Base-by-base conservation (phyloP, 768 basidiomycete species). In the Podaxis carcinomalis region DNA sequence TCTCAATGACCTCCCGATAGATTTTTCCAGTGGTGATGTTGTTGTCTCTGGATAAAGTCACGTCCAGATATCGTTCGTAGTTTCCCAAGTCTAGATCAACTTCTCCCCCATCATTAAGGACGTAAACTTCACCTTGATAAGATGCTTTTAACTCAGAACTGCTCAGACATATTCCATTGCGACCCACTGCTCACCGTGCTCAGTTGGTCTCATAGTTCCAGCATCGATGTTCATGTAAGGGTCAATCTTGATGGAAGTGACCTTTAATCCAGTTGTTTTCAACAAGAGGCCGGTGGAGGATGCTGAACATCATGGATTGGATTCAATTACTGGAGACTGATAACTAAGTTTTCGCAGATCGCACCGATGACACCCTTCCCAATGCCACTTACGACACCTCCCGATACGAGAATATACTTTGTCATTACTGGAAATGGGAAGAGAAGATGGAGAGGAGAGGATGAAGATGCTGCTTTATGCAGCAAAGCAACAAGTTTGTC, bases 201-300 rank as follows among this genome's bases (percentile, higher is more conserved):
- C 96, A 14, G 95, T 96, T 13, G 96, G 96, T 53, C 93, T 83
- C 96, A 99, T 99, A 19, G 96, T 98, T 37, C 96, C 96, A 23
- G 96, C 96, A 81, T 99, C 96, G 68, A 99, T 98, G 77, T 99
- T 99, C 96, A 99, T 98, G 68, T 99, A 99, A 13, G 96, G 96
- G 73, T 99, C 96, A 69, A 99, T 98, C 78, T 99, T 99, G 82
- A 99, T 98, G 10, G 96, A 92, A 6, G 96, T 99, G 67, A 98
- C 96, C 78, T 95, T 97, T 63, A 97, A 81, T 51, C 96, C 96
- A 39, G 89, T 87, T 47, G 93, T 98, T 77, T 98, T 98, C 72
- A 99, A 81, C 55, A 98, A 83, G 55, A 98, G 80, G 62, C 96
- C 96, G 4, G 96, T 98, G 53, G 95, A 98, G 27, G 96, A 98